Evolutionary conservation across 441 rosid species (phyloP).

Genomic region (Bruguiera hainesii): DNA sequence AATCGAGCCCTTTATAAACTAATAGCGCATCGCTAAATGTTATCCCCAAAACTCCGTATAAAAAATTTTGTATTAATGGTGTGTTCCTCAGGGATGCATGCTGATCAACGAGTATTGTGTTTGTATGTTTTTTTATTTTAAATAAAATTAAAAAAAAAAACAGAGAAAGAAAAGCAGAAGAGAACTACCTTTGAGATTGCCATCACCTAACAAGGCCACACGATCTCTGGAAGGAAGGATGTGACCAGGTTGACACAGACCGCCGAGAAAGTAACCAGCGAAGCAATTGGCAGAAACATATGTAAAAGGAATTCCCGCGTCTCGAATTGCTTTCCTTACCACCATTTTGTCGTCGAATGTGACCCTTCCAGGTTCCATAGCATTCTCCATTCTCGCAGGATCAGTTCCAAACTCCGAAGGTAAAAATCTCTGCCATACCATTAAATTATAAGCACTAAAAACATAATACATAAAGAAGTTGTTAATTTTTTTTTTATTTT

Average conservation of each 20-base stretch:
- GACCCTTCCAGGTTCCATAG: slow-evolving; percentile 49
- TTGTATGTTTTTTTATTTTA: no score
- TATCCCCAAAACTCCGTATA: no score
- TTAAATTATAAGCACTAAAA: no score
- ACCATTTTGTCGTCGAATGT: slow-evolving; percentile 57
- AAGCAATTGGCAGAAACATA: slow-evolving; percentile 59
- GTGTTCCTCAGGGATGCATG: no score
- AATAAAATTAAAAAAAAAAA: no score
- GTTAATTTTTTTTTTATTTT: no score
- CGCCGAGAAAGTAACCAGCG: slow-evolving; percentile 47
- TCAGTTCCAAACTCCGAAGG: slow-evolving; percentile 61
- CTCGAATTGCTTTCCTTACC: slow-evolving; percentile 45
- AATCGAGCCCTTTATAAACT: no score
- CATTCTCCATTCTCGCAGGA: slow-evolving; percentile 44
- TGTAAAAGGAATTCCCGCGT: slow-evolving; percentile 39
- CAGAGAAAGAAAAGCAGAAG: no score
- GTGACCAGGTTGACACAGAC: slow-evolving; percentile 48
- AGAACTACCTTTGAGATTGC: slow-evolving; percentile 31
- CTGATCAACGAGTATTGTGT: no score
- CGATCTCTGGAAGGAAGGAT: slow-evolving; percentile 45
- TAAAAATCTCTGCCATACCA: slow-evolving; percentile 38
- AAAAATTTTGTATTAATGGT: no score
- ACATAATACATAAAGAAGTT: no score
- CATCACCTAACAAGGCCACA: slow-evolving; percentile 44
- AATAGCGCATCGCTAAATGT: no score